phyloP scores from a whole-genome alignment of 306 rosid genomes.

The Mucuna pruriens region DNA sequence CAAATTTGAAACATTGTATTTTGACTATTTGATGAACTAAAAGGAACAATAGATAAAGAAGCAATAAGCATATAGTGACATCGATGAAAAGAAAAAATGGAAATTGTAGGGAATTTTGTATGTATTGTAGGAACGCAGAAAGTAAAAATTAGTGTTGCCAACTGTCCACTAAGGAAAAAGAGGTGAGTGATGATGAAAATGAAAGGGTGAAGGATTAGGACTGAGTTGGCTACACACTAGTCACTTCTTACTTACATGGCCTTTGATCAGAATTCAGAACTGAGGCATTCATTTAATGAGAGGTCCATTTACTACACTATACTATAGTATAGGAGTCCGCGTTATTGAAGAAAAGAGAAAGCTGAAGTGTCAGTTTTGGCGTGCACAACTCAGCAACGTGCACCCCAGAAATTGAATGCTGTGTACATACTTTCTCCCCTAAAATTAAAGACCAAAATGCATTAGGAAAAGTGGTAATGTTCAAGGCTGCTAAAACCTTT shows the following conservation, averaged over 20 bases:
- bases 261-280: conserved; percentile 37
- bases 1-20: too few species aligned
- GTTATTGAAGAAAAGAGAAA: conserved; percentile 44
- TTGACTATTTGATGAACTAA: too few species aligned
- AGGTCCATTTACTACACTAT: conserved; percentile 43
- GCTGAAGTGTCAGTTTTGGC: conserved; percentile 79
- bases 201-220: conserved; percentile 32
- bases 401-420: conserved; percentile 52
- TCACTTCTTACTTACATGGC: neutral
- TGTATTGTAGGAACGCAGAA: too few species aligned
- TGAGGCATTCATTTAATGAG: conserved; percentile 29
- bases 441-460: conserved; percentile 22
- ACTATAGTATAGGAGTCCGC: conserved; percentile 33
- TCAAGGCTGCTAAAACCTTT: conserved; percentile 6
- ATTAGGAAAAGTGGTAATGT: conserved; percentile 39
- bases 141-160: conserved; percentile 40
- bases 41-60: neutral
- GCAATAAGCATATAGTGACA: neutral
- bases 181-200: conserved; percentile 47
- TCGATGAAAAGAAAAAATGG: neutral
- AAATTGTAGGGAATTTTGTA: neutral
- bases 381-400: conserved; percentile 68
- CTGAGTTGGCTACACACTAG: conserved; percentile 29
- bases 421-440: conserved; percentile 41
- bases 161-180: conserved; percentile 51